Evolutionary conservation across 2,329 filamentous ascomycete species (phyloP).

Genomic region (Fusarium sarcochroum): DNA sequence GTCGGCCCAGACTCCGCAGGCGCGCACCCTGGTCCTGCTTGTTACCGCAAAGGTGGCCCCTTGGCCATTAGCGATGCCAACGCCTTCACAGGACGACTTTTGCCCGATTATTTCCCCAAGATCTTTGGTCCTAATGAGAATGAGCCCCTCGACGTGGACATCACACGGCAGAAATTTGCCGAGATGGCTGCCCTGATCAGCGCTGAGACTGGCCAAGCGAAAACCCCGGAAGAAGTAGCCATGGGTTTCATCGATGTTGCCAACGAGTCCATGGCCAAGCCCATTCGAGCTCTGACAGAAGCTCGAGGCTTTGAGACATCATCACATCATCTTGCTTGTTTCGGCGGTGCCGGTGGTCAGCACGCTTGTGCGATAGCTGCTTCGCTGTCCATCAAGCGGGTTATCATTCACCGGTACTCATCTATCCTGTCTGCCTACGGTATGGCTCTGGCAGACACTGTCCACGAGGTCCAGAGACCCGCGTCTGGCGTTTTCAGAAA

Average conservation of each 20-base stretch:
- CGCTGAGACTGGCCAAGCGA: slow-evolving; percentile 65
- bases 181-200: too few species aligned
- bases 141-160: slow-evolving; percentile 80
- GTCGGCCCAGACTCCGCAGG: slow-evolving; percentile 91
- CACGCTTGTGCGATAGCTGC: slow-evolving; percentile 91
- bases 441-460: slow-evolving; percentile 92
- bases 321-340: slow-evolving; percentile 91
- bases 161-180: slow-evolving; percentile 47
- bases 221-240: slow-evolving; percentile 81
- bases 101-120: slow-evolving; percentile 93
- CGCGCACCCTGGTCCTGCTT: slow-evolving; percentile 89
- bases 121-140: slow-evolving; percentile 94
- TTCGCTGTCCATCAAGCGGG: slow-evolving; percentile 85
- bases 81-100: slow-evolving; percentile 82
- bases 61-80: slow-evolving; percentile 93
- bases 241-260: too few species aligned
- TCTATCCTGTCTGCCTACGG: slow-evolving; percentile 91
- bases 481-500: too few species aligned
- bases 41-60: slow-evolving; percentile 90
- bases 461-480: slow-evolving; percentile 85
- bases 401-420: slow-evolving; percentile 87
- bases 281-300: slow-evolving; percentile 90
- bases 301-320: slow-evolving; percentile 83
- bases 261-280: slow-evolving; percentile 88
- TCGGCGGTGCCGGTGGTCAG: slow-evolving; percentile 92